Evolutionary conservation across 352 stramenopile genomes (phyloP).

Genomic region (Pythium myriotylum): DNA sequence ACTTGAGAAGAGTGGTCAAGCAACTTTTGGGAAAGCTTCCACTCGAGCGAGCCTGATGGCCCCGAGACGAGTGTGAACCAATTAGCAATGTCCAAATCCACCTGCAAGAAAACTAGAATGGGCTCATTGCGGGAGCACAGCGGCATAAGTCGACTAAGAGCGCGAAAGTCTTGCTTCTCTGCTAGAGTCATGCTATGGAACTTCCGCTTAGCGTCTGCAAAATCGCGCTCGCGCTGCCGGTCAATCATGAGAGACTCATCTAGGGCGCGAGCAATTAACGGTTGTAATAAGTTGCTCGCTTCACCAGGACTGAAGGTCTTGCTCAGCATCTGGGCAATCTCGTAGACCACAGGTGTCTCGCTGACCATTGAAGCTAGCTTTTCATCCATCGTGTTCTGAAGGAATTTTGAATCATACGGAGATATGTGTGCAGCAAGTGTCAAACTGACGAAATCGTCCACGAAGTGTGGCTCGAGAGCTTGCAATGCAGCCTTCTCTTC

Average conservation of each 20-base stretch:
- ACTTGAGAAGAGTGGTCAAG: conserved; percentile 45
- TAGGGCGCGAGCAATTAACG: conserved; percentile 23
- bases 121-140: neutral
- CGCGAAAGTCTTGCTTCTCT: conserved; percentile 36
- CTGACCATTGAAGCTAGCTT: conserved; percentile 24
- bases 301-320: neutral
- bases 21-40: conserved; percentile 52
- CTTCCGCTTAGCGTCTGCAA: conserved; percentile 22
- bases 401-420: conserved; percentile 11
- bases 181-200: conserved; percentile 36
- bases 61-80: conserved; percentile 55
- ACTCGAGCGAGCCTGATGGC: conserved; percentile 23
- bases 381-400: conserved; percentile 7
- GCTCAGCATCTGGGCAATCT: conserved; percentile 26
- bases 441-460: conserved; percentile 20
- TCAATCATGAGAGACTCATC: conserved; percentile 25
- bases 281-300: conserved; percentile 10
- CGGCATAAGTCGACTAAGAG: conserved; percentile 19
- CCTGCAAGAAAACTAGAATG: conserved; percentile 51
- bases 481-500: conserved; percentile 12
- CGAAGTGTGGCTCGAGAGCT: conserved; percentile 21
- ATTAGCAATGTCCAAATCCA: conserved; percentile 69
- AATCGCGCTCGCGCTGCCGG: conserved; percentile 10
- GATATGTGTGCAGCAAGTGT: conserved; percentile 15
- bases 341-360: conserved; percentile 26